A percentile compares a stretch with the other conserved stretches of the same genome.
phyloP scores from a whole-genome alignment of 306 rosid species.

The Cucurbita ficifolia region DNA sequence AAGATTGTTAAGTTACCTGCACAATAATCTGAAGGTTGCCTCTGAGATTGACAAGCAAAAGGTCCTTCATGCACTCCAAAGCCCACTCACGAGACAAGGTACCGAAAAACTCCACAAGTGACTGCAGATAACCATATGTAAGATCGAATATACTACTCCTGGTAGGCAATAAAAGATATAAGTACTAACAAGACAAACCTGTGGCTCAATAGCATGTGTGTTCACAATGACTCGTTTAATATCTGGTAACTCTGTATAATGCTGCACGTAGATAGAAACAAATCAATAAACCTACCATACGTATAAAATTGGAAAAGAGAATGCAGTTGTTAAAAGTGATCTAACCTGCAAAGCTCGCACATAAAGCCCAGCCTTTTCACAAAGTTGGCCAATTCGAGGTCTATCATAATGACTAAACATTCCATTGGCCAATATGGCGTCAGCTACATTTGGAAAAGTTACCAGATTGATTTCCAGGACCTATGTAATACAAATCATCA shows the following conservation, averaged over 20 bases:
- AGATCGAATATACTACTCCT: conserved; percentile 10
- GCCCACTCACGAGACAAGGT: conserved; percentile 95
- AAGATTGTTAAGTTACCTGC: conserved; percentile 36
- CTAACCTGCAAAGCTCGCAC: conserved; percentile 89
- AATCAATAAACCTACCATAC: not conserved
- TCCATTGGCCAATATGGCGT: conserved; percentile 96
- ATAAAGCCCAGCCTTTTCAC: conserved; percentile 95
- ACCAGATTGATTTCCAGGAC: conserved; percentile 95
- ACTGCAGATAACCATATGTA: conserved; percentile 30
- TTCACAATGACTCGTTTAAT: conserved; percentile 91
- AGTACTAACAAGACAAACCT: conserved; percentile 38
- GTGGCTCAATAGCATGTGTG: conserved; percentile 98
- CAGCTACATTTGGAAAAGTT: conserved; percentile 95
- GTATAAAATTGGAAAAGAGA: not conserved
- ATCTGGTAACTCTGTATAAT: conserved; percentile 95
- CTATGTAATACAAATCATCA: conserved; percentile 26
- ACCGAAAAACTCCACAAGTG: conserved; percentile 95
- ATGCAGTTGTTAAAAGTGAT: conserved; percentile 16
- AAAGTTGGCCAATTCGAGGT: conserved; percentile 89
- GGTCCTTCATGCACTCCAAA: conserved; percentile 97
- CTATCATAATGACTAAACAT: conserved; percentile 98
- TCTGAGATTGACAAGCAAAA: conserved; percentile 86
- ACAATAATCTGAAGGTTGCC: conserved; percentile 98
- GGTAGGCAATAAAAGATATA: conserved; percentile 7
- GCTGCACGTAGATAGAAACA: conserved; percentile 45